Evolutionary conservation across 1,284 basidiomycete genomes (phyloP).

Genomic region (Veloporphyrellus conicus): DNA sequence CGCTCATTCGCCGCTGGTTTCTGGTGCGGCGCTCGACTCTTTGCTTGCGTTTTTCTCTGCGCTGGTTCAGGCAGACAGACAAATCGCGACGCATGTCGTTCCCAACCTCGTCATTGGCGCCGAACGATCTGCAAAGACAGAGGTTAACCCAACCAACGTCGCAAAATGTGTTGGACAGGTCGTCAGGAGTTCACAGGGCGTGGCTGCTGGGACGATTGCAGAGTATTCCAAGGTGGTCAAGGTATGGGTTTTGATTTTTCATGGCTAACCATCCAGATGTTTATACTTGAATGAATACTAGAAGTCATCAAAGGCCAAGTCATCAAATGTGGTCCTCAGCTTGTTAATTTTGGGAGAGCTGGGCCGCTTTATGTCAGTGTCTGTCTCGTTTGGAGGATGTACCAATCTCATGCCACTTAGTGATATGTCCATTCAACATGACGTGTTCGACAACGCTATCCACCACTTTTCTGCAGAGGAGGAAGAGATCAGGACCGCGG

Average conservation of each 20-base stretch:
- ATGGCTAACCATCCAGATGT: neutral
- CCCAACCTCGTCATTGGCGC: constrained; percentile 63
- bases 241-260: constrained; percentile 37
- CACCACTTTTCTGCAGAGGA: constrained; percentile 71
- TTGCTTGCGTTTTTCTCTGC: constrained; percentile 77
- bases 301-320: constrained; percentile 62
- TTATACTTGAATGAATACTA: constrained; percentile 25
- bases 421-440: constrained; percentile 75
- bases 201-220: constrained; percentile 76
- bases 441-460: constrained; percentile 72
- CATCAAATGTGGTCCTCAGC: constrained; percentile 72
- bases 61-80: constrained; percentile 76
- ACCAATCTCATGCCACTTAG: constrained; percentile 39
- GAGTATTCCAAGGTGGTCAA: constrained; percentile 77
- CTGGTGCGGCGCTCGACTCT: constrained; percentile 73
- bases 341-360: constrained; percentile 86
- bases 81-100: constrained; percentile 75
- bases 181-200: constrained; percentile 61
- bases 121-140: constrained; percentile 54
- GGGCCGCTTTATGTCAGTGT: constrained; percentile 75
- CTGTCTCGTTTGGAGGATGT: neutral
- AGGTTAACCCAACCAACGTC: constrained; percentile 63
- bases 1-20: constrained; percentile 72
- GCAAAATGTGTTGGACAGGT: constrained; percentile 82
- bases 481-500: constrained; percentile 82